Percentiles rank a stretch among this genome's conserved stretches.
These are phyloP conservation scores for Euphorbia pulcherrima DNA, from an alignment of 345 rosid genomes.

Conservation along the genomic window DNA sequence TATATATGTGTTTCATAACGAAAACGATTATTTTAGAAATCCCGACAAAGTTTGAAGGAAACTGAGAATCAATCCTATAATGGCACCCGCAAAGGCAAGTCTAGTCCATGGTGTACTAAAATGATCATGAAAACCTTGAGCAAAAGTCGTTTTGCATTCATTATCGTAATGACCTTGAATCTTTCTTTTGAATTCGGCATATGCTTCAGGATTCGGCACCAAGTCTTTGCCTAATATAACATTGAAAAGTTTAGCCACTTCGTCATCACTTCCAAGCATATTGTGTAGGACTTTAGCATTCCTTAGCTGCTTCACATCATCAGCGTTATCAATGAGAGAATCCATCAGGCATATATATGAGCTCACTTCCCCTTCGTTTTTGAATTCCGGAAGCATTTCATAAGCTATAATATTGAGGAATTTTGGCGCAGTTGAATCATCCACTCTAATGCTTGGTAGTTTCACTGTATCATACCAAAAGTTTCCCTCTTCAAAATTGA, in stretches of 20 bases:
- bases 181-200: not conserved
- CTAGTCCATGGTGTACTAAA: constrained; percentile 19
- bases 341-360: constrained; percentile 21
- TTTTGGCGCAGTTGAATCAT: constrained; percentile 16
- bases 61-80: not conserved
- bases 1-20: no score
- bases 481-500: not conserved
- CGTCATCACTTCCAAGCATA: constrained; percentile 16
- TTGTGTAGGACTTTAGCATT: constrained; percentile 8
- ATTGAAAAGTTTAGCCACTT: constrained; percentile 17
- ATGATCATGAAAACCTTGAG: not conserved
- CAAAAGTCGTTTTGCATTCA: not conserved
- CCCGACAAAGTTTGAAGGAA: constrained; percentile 7
- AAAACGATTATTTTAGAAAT: no score
- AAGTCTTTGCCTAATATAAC: constrained; percentile 7
- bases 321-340: constrained; percentile 14
- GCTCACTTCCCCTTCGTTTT: constrained; percentile 8
- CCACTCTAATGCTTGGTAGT: constrained; percentile 17
- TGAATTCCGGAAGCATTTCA: constrained; percentile 11
- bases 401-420: constrained; percentile 27
- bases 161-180: constrained; percentile 8
- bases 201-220: constrained; percentile 4
- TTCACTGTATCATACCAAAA: not conserved
- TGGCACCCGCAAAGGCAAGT: constrained; percentile 6
- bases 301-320: constrained; percentile 21